Conservation (phyloP, 1,284 basidiomycete species). For the Cryptococcus jaspeensis region DNA sequence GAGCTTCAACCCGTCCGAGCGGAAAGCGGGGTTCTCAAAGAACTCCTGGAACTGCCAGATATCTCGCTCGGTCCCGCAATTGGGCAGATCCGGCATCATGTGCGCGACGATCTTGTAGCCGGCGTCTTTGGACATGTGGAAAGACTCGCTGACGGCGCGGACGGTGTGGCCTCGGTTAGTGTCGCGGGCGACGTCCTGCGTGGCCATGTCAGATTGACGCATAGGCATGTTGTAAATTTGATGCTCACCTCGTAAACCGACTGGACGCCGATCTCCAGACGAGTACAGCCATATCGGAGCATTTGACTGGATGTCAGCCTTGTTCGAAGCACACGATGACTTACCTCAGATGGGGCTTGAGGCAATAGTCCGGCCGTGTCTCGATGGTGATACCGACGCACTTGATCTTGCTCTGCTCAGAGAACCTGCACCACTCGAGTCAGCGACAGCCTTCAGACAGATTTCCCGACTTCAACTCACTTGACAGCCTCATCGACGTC, state of each 20-base stretch:
- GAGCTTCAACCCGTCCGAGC: constrained; percentile 96
- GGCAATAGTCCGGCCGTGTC: constrained; percentile 96
- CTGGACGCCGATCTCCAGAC: constrained; percentile 97
- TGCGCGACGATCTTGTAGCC: constrained; percentile 99
- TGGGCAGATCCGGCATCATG: constrained; percentile 98
- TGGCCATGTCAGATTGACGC: not conserved
- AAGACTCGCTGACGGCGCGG: constrained; percentile 93
- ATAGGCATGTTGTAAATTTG: not conserved
- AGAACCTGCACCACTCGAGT: constrained; percentile 61
- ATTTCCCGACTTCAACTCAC: constrained; percentile 47
- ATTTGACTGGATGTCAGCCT: constrained; percentile 69
- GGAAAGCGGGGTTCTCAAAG: constrained; percentile 97
- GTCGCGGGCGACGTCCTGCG: constrained; percentile 86
- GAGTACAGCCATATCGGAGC: constrained; percentile 97
- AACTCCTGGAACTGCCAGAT: constrained; percentile 98
- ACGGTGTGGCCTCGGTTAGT: constrained; percentile 99
- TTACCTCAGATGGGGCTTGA: constrained; percentile 89
- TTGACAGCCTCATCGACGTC: constrained; percentile 97
- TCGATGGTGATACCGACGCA: constrained; percentile 99
- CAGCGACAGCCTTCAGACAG: not conserved
- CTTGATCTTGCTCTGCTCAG: constrained; percentile 95
- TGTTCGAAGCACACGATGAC: constrained; percentile 5
- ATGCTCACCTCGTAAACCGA: constrained; percentile 78
- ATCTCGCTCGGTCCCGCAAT: constrained; percentile 95
- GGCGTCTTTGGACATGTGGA: constrained; percentile 97